phyloP scores from a whole-genome alignment of 1,284 basidiomycete genomes.

The Malassezia arunalokei region DNA sequence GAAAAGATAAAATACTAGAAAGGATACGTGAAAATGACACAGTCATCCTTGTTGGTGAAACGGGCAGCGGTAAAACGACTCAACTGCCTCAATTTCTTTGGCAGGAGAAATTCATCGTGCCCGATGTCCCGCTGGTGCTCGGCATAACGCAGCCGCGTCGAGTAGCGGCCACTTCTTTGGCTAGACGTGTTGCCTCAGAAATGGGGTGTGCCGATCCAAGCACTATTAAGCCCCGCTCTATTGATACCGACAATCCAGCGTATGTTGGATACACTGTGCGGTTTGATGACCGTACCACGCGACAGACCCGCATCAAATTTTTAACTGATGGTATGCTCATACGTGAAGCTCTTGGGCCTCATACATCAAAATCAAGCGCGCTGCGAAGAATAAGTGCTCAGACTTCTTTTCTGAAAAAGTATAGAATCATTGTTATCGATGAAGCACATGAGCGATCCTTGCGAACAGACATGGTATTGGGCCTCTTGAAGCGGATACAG shows the following conservation, averaged over 20 bases:
- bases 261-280: slow-evolving; percentile 87
- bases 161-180: slow-evolving; percentile 85
- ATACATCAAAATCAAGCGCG: too few relatives aligned
- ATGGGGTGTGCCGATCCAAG: slow-evolving; percentile 52
- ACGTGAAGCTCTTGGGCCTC: slow-evolving; percentile 62
- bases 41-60: slow-evolving; percentile 83
- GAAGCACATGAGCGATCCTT: slow-evolving; percentile 95
- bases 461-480: slow-evolving; percentile 84
- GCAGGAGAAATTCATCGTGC: slow-evolving; percentile 52
- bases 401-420: slow-evolving; percentile 57
- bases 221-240: not conserved
- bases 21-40: slow-evolving; percentile 60
- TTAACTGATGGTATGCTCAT: slow-evolving; percentile 94
- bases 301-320: slow-evolving; percentile 71
- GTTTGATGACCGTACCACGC: slow-evolving; percentile 70
- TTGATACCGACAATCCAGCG: slow-evolving; percentile 6
- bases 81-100: slow-evolving; percentile 54
- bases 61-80: slow-evolving; percentile 94
- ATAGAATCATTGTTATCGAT: slow-evolving; percentile 83
- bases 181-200: slow-evolving; percentile 74
- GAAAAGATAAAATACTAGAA: slow-evolving; percentile 23
- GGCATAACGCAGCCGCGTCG: slow-evolving; percentile 71
- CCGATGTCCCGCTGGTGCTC: slow-evolving; percentile 21
- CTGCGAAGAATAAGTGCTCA: not conserved
- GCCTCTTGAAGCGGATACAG: slow-evolving; percentile 61